Evolutionary conservation across 768 basidiomycete genomes (phyloP), one percentile per base, ranked within the genome.

Genomic region (Calocybe cyanea): DNA sequence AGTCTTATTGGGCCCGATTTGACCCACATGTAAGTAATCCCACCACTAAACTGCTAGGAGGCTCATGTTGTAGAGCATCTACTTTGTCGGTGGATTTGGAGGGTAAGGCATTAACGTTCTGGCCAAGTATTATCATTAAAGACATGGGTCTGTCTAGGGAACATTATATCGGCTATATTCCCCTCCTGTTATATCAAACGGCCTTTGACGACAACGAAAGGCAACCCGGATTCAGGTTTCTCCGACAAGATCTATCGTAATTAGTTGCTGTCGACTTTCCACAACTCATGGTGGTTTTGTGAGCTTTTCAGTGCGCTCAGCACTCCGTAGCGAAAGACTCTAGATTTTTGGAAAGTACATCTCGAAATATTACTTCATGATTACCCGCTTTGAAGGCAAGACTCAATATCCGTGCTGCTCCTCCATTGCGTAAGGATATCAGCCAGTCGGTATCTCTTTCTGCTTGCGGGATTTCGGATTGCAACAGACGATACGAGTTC

Each of bases 1-100:
- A 77, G 75, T 67, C 75, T 10, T 76, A 75, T 49, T 79, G 77
- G 77, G 75, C 76, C 39, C 63, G 72, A 14, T 78, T 78, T 57
- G 76, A 79, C 54, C 75, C 76, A 19, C 68, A 73, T 45, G 76
- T 76, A 52, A 57, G 74, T 37, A 37, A 21, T 19, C 13, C 38
- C 31, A 39, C 33, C 15, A 36, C 3, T 13, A 35, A 24, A 13
- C 40, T 49, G 23, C n/a, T 25, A 30, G 5, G 38, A 18, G 20
- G 20, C 40, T 38, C 45, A 23, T 24, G 30, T 14, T 20, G n/a
- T 55, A 77, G 77, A 65, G 62, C 24, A 60, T 79, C 15, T 77
- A 79, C 53, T 79, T 70, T 41, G 75, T 79, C 4, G 77, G 77
- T 10, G 77, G 77, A 2, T 78, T 79, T 52, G 76, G 76, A 31